Base-by-base conservation (phyloP, 2,329 filamentous ascomycete species). In the Hymenoscyphus repandus region DNA sequence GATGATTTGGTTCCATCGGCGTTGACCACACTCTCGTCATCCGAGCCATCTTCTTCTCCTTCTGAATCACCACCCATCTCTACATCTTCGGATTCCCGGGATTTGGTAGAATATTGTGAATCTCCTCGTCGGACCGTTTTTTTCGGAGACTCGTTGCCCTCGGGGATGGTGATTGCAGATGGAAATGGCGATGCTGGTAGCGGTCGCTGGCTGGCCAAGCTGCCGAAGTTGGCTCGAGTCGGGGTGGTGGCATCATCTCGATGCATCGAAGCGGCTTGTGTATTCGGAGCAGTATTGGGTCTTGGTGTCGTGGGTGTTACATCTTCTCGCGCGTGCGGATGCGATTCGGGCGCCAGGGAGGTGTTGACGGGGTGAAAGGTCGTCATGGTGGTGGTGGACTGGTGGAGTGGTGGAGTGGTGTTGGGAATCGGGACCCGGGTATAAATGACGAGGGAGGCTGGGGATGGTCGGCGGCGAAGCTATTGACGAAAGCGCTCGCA, bases 1-100 rank as follows among this genome's bases (percentile, higher is more conserved):
- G 79, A 84, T 7, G 88, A 86, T 55, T 85, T 80, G n/a, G 76
- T 74, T 38, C 82, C 74, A 64, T 86, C 83, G 10, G 77, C 81
- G 50, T 78, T 78, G 18, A 84, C 78, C 17, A 84, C 75, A 59
- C 78, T 83, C 34, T 72, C 85, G 44, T 79, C 79, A 54, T 89
- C 87, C 11, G 86, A 87, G 31, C 68, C 76, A 20, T 68, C 75
- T 15, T 69, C 74, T 36, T 78, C 78, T 11, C 79, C 77, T 50
- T 89, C 87, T 10, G 86, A 86, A 15, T 86, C 84, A 36, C 85
- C 34, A 32, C 40, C 85, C 78, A 90, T 88, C 53, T 89, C 85
- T 20, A 89, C 75, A 60, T 95, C 89, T 53, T 83, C 77, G 2
- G 82, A 82, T 34, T 79, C 77, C 49, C 63, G 73, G n/a, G 83